Base-by-base conservation (phyloP, 2,329 filamentous ascomycete species). In the Fusarium sp. region DNA sequence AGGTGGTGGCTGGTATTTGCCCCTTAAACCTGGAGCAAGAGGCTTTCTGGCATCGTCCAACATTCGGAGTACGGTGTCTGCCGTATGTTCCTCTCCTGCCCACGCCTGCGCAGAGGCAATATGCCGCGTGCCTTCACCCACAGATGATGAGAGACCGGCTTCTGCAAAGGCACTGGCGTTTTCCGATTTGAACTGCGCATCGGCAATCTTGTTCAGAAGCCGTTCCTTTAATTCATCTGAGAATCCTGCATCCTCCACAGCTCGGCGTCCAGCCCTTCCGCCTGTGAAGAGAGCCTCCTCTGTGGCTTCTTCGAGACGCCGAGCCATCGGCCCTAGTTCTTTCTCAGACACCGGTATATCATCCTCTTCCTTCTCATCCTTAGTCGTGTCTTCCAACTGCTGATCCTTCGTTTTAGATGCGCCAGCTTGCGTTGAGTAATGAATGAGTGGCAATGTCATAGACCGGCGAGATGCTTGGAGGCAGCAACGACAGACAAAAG, bases 51-150 rank as follows among this genome's bases (percentile, higher is more conserved):
- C 87, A 76, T 97, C 93, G 59, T 93, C 87, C 13, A 96, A 80
- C 92, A 98, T 98, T 32, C 96, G 89, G 50, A 97, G 82, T 23
- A 93, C 90, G 1, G 91, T 86, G 78, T 98, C 94, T 72, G 90
- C 88, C 2, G 91, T 81, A 7, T 83, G 84, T 80, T 98, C 96
- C 14, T 87, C 84, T 4, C 95, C 96, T 0, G 87, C 89, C 96
- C 96, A 99, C 2, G 91, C 86, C 60, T 86, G 81, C 9, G 90
- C 88, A 0, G 86, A 84, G 3, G 93, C 93, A 37, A 90, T 87
- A 51, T 91, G 87, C 63, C 89, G 86, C 3, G 91, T 92, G 14
- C 90, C 91, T 71, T 86, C 85, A 18, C 91, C 90, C 14, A 92
- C 89, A n/a, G 87, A 86, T 6, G 85, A 77, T 1, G 84, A 79